These are phyloP conservation scores for Globisporangium viniferum DNA, from an alignment of 352 stramenopile species.

Conservation along the genomic window DNA sequence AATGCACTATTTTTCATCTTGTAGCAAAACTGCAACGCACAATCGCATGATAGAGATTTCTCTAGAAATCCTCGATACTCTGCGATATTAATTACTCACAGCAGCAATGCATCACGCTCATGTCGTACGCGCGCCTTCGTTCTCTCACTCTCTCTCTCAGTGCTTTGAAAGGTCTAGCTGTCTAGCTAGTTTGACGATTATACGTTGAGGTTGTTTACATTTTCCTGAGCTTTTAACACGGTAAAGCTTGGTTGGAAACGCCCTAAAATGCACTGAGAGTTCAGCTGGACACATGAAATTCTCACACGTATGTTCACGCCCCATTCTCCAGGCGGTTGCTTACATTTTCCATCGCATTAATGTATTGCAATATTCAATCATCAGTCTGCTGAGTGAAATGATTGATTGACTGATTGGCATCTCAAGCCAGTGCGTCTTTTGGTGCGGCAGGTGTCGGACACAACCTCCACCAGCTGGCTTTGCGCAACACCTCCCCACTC, in stretches of 20 bases:
- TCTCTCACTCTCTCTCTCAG: background rate
- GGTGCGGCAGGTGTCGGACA: background rate
- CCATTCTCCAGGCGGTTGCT: background rate
- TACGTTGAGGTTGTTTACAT: background rate
- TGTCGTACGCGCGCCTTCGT: background rate
- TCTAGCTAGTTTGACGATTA: background rate
- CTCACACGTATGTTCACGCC: background rate
- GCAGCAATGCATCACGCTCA: background rate
- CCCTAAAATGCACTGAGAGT: background rate
- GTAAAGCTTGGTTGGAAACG: background rate
- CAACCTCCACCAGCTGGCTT: background rate
- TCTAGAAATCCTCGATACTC: background rate
- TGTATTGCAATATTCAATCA: background rate
- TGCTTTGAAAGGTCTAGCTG: background rate
- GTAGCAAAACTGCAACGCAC: background rate
- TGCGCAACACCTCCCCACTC: background rate
- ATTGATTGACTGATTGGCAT: background rate
- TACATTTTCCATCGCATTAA: background rate
- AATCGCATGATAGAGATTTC: background rate
- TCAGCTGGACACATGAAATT: background rate
- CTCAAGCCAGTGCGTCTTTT: background rate
- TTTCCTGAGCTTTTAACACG: background rate
- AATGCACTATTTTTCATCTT: background rate
- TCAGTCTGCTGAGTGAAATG: too few species aligned
- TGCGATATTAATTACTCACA: constrained; percentile 1